Base-by-base conservation (phyloP, 176 grass and related monocot species). In the Bromus sterilis region DNA sequence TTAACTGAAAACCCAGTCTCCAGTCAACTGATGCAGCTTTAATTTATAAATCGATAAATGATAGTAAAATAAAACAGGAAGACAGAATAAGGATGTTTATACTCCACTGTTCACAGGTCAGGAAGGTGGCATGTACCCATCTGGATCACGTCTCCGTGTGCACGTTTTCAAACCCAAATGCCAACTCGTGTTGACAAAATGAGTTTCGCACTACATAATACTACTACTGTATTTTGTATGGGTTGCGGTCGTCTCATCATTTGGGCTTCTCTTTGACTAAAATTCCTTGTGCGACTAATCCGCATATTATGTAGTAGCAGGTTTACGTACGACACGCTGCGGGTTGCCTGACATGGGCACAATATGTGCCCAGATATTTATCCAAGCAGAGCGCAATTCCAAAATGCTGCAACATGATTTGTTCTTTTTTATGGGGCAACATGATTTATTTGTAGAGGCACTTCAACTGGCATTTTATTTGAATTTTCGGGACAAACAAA, bases 101-200 rank as follows among this genome's bases (percentile, higher is more conserved):
- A 28, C 31, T n/a, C 41, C 1, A 21, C 25, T 60, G 21, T 26
- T 28, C 66, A 34, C 42, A 23, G 34, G 44, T 56, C 66, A 72
- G 79, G 55, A 79, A 61, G 66, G 33, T 7, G 33, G 5, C 41
- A 55, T 10, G 16, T 35, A 65, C 7, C 15, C 39, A 29, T 16
- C 6, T 28, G 18, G 42, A 74, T 74, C 81, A 67, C 21, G 43
- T 84, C 68, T 2, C 16, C 69, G 3, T 66, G 67, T 58, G 7
- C 55, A 26, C 23, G 29, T 35, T 59, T 59, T 51, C 12, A 26
- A 66, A 80, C 14, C 53, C 13, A 89, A 6, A 53, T 39, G 4
- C 59, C 63, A 66, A 66, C 2, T 66, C 48, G 6, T 7, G 40
- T 80, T 89, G 49, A 89, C 70, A 6, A 71, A 74, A 34, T 68